Base-by-base conservation (phyloP, 2,329 filamentous ascomycete species). In the Penicillium crustosum region DNA sequence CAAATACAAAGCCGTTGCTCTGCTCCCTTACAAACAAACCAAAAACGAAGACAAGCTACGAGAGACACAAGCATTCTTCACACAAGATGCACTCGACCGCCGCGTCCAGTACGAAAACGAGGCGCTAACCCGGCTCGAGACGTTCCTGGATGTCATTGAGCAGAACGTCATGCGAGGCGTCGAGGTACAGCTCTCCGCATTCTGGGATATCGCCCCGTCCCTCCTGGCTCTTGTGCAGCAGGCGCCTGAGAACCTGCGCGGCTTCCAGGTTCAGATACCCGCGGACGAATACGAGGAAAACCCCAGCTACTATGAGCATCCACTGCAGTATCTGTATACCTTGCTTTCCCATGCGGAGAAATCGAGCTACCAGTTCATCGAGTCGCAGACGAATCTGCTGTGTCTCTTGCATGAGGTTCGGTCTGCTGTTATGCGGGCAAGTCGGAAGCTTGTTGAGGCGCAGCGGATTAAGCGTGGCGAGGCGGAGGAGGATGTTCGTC, bases 121-220 rank as follows among this genome's bases (percentile, higher is more conserved):
- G 63, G 85, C 88, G 0, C 79, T 93, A 33, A 82, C 85, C 62
- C 87, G 94, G 13, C 87, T 88, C 21, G 85, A 90, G 65, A 87
- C 89, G 23, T 93, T 97, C 70, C 83, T 90, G 65, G 82, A 83
- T 47, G 85, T 94, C 7, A 86, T 97, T 31, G 91, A 96, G 71
- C 83, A 87, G 66, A 94, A 94, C 55, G 93, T 96, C 23, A 86
- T 87, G 21, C 87, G 90, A 10, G 94, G 93, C 17, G 91, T 97
- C 12, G 92, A 97, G 72, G 85, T 91, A 55, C 94, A 97, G 75
- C 83, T 97, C 2, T 93, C 89, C 10, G 93, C 93, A 0, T 99
- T 97, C 73, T 99, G 94, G 94, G 94, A 99, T 70, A 96, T 97
- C 68, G 93, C 93, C 1, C 94, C 94, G 3, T 86, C 88, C 4